These are phyloP conservation scores for Colletotrichum orbiculare DNA, from an alignment of 2,329 filamentous ascomycete genomes.

Conservation along the genomic window DNA sequence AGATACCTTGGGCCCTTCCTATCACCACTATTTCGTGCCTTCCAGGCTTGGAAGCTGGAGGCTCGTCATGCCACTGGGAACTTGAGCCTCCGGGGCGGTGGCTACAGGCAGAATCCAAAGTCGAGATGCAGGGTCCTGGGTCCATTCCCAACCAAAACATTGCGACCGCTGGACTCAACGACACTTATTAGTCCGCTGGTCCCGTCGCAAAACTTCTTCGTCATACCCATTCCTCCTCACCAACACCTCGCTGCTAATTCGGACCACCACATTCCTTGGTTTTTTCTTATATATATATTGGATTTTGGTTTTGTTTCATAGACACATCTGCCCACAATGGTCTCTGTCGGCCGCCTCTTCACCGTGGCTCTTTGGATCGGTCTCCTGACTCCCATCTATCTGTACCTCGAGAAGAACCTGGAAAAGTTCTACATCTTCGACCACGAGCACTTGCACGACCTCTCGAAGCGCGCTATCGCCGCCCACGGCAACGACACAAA, in stretches of 20 bases:
- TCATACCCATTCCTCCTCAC: neutral
- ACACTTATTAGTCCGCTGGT: slow-evolving; percentile 11
- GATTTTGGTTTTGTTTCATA: neutral
- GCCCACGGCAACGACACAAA: slow-evolving; percentile 81
- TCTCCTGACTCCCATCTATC: slow-evolving; percentile 64
- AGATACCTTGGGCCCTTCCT: no score
- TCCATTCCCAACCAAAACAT: slow-evolving; percentile 35
- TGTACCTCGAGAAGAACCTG: slow-evolving; percentile 68
- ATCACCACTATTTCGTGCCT: no score
- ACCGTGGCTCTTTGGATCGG: slow-evolving; percentile 65
- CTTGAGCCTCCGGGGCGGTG: slow-evolving; percentile 31
- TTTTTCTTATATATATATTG: neutral
- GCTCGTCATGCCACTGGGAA: slow-evolving; percentile 32
- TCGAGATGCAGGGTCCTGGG: slow-evolving; percentile 34
- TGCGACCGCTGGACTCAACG: slow-evolving; percentile 24
- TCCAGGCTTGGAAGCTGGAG: neutral
- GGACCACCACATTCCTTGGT: slow-evolving; percentile 22
- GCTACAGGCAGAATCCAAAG: slow-evolving; percentile 34
- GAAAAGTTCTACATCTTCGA: slow-evolving; percentile 81
- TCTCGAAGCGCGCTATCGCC: slow-evolving; percentile 73
- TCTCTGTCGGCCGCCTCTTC: slow-evolving; percentile 52
- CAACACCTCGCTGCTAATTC: neutral
- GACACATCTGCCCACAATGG: slow-evolving; percentile 19
- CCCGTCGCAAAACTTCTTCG: slow-evolving; percentile 1
- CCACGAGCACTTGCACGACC: slow-evolving; percentile 73